phyloP scores from a whole-genome alignment of 192 early-diverging fungal genomes.

The Pecoramyces ruminantium region DNA sequence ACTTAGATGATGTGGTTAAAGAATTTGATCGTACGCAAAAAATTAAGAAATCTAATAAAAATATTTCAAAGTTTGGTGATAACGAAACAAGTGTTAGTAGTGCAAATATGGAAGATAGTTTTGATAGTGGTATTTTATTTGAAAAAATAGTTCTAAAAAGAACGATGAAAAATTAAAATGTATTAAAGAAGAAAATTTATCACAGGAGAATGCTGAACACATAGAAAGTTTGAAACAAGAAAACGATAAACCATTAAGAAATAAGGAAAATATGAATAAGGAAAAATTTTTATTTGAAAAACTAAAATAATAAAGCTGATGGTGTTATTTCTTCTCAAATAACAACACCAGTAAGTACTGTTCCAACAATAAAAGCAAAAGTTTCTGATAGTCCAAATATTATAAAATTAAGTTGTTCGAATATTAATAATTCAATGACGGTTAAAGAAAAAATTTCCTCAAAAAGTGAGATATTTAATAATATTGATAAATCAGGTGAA shows the following conservation, averaged over 20 bases:
- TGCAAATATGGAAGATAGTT: not conserved
- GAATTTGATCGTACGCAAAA: not conserved
- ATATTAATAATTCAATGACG: too few relatives aligned
- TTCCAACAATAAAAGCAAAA: not conserved
- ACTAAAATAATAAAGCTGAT: not conserved
- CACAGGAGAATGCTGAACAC: not conserved
- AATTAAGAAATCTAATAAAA: not conserved
- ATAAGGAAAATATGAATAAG: not conserved
- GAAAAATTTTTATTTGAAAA: not conserved
- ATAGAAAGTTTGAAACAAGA: not conserved
- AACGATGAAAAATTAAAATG: not conserved
- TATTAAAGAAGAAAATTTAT: not conserved
- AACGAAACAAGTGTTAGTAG: not conserved
- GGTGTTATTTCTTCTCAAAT: too few relatives aligned
- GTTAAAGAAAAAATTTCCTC: too few relatives aligned
- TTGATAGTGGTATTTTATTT: not conserved
- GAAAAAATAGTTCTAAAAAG: not conserved
- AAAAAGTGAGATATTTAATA: too few relatives aligned
- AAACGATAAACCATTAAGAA: not conserved
- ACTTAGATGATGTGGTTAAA: constrained; percentile 2
- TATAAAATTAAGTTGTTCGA: not conserved
- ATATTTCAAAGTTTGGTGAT: not conserved
- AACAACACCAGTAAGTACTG: too few relatives aligned
- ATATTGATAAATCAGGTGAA: not conserved
- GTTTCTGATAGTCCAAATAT: not conserved